Evolutionary conservation across 495 filamentous ascomycete genomes (phyloP), one percentile per base, ranked within the genome.

Genomic region (Cercophora samala): DNA sequence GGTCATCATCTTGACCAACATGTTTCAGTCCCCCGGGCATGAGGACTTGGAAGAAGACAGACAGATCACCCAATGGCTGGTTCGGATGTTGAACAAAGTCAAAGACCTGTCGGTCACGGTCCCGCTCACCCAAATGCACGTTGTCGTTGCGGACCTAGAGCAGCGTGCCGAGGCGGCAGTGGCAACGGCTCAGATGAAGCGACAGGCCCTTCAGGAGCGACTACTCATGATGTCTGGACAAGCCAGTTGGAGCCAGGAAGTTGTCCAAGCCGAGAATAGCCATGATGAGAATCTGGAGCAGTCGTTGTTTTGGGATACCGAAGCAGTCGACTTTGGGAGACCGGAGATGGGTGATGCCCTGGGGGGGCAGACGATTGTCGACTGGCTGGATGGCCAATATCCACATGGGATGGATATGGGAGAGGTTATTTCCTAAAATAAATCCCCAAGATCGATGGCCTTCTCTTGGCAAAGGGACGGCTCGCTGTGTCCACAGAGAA

Each of bases 1-100:
- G 37, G 59, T 74, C n/a, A 67, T 77, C 58, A 24, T 77, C 8
- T 56, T 73, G n/a, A 68, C 71, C 8, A 74, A 76, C 42, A 70
- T 74, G 46, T 58, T 69, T 13, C 72, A 74, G 24, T 71, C 53
- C 46, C 75, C 74, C 17, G 62, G 51, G 3, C 68, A 72, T 51
- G 68, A 71, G 46, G 24, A 65, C 1, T 64, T 69, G 2, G 66
- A 69, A 0, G 17, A 62, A 21, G 75, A 77, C 58, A 66, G 64
- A 32, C 58, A 66, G 37, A 66, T 77, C 1, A 66, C 69, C 6
- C 21, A 26, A 63, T 54, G 52, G 2, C 67, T 68, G 1, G 65
- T 73, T 53, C 54, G 19, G 3, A 64, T 69, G 3, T 59, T 77
- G 25, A 56, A 72, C 55, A 75, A 68, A 66, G 56, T 76, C 17